Evolutionary conservation across 192 early-diverging fungal genomes (phyloP).

Genomic region (Podila epigama): DNA sequence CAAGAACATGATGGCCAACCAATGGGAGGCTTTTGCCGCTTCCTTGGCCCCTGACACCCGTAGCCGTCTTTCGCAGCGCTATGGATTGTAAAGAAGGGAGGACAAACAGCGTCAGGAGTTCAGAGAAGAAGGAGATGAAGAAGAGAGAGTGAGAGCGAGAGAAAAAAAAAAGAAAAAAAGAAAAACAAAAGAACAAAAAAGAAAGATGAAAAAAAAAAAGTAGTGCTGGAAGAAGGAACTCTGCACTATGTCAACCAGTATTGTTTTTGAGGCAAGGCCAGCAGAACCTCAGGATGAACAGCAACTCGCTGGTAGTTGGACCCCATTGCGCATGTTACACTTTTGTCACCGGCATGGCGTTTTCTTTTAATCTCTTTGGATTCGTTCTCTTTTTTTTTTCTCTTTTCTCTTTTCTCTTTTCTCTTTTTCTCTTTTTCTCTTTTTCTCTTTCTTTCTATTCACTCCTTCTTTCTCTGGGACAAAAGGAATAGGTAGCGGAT

Average conservation of each 20-base stretch:
- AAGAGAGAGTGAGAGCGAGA: slow-evolving; percentile 1
- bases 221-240: background rate
- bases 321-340: no score
- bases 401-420: no score
- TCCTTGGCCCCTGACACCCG: slow-evolving; percentile 55
- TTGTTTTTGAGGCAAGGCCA: background rate
- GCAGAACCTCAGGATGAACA: background rate
- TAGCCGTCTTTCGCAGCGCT: slow-evolving; percentile 57
- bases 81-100: slow-evolving; percentile 51
- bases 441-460: background rate
- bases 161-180: slow-evolving; percentile 11
- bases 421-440: background rate
- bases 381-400: no score
- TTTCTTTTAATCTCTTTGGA: no score
- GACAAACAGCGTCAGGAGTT: slow-evolving; percentile 3
- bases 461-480: background rate
- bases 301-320: background rate
- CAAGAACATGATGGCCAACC: slow-evolving; percentile 67
- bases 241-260: background rate
- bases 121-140: slow-evolving; percentile 8
- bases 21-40: slow-evolving; percentile 63
- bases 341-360: no score
- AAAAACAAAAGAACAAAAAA: slow-evolving; percentile 6
- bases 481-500: no score
- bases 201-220: slow-evolving; percentile 15